These are phyloP conservation scores for Monilinia fructigena DNA, from an alignment of 2,329 filamentous ascomycete genomes.

Conservation along the genomic window DNA sequence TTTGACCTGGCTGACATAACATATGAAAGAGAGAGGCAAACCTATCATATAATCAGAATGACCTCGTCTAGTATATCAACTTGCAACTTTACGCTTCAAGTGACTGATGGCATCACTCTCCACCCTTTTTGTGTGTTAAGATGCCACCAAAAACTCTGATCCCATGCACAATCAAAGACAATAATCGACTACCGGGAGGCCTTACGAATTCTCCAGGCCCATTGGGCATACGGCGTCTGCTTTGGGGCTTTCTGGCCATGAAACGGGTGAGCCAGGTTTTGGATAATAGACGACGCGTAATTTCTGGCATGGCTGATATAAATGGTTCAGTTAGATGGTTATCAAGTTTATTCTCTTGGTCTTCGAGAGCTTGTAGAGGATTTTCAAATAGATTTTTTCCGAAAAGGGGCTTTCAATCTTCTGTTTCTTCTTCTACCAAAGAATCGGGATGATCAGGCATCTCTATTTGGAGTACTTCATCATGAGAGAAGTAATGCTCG, in stretches of 20 bases:
- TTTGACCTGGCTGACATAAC: too few relatives aligned
- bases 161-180: not conserved
- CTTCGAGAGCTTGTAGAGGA: not conserved
- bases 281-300: not conserved
- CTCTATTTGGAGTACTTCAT: not conserved
- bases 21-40: not conserved
- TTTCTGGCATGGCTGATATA: too few relatives aligned
- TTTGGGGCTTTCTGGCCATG: not conserved
- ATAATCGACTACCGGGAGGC: not conserved
- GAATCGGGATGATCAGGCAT: not conserved
- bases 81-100: too few relatives aligned
- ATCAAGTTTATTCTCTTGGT: not conserved
- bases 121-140: not conserved
- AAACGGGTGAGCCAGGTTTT: constrained; percentile 1
- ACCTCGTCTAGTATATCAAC: not conserved
- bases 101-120: not conserved
- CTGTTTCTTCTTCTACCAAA: too few relatives aligned
- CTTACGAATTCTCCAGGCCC: not conserved
- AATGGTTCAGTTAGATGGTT: fast-evolving
- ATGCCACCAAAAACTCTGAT: not conserved
- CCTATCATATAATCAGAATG: not conserved
- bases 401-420: not conserved
- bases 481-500: not conserved
- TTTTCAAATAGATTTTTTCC: not conserved
- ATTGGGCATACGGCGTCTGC: not conserved